Evolutionary conservation across 345 rosid species (phyloP), one percentile per base, ranked within the genome.

Genomic region (Fremontodendron californicum): DNA sequence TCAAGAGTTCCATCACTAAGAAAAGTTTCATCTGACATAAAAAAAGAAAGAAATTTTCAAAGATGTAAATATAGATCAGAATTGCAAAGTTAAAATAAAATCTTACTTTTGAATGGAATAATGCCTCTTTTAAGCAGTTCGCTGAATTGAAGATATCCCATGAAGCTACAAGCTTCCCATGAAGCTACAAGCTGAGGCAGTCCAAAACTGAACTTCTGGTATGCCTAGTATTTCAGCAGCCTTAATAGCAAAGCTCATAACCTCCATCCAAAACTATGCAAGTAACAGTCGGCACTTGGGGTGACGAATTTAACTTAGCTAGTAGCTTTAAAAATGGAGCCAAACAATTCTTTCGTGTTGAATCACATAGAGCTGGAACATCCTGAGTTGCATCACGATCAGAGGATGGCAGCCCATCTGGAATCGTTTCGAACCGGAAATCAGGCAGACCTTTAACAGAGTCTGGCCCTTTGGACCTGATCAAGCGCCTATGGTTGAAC

Each of bases 381-480:
- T 77, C 81, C 65, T 78, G 86, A 0, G 82, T 79, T 0, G 81
- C 84, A 16, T 87, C 84, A 0, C 48, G 72, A 64, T 82, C 86
- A 0, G 84, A 78, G 1, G 67, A 72, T 0, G 85, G 81, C 73
- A 85, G 37, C 2, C 85, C 87, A 11, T 86, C 85, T 0, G 85
- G 84, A 5, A 87, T 81, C 16, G 85, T 49, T 42, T 83, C 74
- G 9, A 87, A 85, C 10, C 69, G 45, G 75, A 87, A 87, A 63
- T 78, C 82, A 0, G 81, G 79, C 21, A 85, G 71, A 43, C 82
- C 85, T 19, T 68, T 58, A 10, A 84, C 42, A 0, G 80, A 42
- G 16, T 80, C 80, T 0, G 76, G 77, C 5, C 90, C 83, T 7
- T 49, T 48, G 42, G 82, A 78, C 13, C 86, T 77, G 75, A 85